These are phyloP conservation scores for Mixia osmundae DNA, from an alignment of 1,284 basidiomycete genomes.

Conservation along the genomic window DNA sequence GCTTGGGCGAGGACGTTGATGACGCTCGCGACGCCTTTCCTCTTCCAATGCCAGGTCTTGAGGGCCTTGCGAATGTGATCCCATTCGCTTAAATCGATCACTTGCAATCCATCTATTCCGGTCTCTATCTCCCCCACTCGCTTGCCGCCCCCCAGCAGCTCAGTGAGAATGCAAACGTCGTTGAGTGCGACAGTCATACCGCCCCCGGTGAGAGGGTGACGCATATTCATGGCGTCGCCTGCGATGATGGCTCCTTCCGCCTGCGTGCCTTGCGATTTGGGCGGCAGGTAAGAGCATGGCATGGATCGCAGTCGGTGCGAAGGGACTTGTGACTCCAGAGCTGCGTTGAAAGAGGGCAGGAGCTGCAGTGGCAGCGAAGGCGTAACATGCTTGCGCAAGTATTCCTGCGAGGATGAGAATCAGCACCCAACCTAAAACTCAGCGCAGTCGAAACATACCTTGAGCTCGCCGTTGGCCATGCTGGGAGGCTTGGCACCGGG, in stretches of 20 bases:
- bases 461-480: constrained; percentile 34
- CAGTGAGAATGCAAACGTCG: constrained; percentile 51
- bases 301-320: constrained; percentile 51
- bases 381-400: constrained; percentile 45
- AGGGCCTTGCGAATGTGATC: constrained; percentile 21
- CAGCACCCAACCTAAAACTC: constrained; percentile 16
- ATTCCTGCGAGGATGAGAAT: constrained; percentile 27
- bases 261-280: constrained; percentile 45
- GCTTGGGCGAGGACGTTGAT: constrained; percentile 79
- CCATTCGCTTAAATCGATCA: constrained; percentile 4
- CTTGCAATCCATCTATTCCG: background rate
- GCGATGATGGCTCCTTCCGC: constrained; percentile 58
- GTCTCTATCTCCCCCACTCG: too few species aligned
- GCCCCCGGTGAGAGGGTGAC: constrained; percentile 89
- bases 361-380: constrained; percentile 43
- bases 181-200: constrained; percentile 85
- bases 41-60: constrained; percentile 54
- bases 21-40: constrained; percentile 56
- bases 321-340: constrained; percentile 23
- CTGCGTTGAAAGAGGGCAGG: constrained; percentile 17
- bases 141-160: constrained; percentile 30
- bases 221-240: constrained; percentile 98
- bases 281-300: constrained; percentile 87
- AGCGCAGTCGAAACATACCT: constrained; percentile 25
- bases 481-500: constrained; percentile 53